phyloP scores from a whole-genome alignment of 108 stramenopile genomes.

The Skeletonema menzelii region DNA sequence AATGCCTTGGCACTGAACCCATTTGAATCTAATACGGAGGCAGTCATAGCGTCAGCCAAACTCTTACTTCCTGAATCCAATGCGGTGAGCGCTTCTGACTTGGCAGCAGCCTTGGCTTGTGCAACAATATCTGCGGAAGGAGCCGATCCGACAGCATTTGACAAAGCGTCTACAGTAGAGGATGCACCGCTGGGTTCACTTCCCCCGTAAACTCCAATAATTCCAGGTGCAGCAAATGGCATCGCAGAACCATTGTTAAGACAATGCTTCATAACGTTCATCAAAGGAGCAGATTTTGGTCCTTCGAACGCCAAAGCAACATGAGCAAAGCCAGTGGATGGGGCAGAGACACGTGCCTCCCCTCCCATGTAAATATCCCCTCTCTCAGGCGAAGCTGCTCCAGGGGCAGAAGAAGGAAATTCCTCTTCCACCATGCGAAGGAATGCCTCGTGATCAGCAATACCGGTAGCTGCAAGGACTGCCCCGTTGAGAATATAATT shows the following conservation, averaged over 20 bases:
- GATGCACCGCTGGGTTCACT: constrained; percentile 51
- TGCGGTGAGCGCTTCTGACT: constrained; percentile 73
- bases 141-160: constrained; percentile 46
- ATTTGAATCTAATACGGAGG: constrained; percentile 70
- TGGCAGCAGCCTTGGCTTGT: constrained; percentile 77
- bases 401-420: constrained; percentile 49
- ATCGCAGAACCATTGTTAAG: constrained; percentile 50
- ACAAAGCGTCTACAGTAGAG: constrained; percentile 59
- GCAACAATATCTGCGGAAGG: constrained; percentile 55
- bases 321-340: constrained; percentile 74
- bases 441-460: constrained; percentile 81
- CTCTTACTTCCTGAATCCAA: constrained; percentile 72
- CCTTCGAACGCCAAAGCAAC: constrained; percentile 81
- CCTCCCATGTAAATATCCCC: constrained; percentile 65
- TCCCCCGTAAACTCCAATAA: constrained; percentile 82
- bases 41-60: constrained; percentile 81
- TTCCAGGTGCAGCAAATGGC: constrained; percentile 62
- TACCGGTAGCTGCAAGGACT: constrained; percentile 80
- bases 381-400: constrained; percentile 23
- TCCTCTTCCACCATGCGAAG: constrained; percentile 73
- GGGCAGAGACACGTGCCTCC: constrained; percentile 75
- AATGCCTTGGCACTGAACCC: constrained; percentile 59
- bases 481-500: constrained; percentile 82
- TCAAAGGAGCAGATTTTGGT: constrained; percentile 49
- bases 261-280: constrained; percentile 71